phyloP scores from a whole-genome alignment of 148 eudicot genomes.

The Suaeda aralocaspica region DNA sequence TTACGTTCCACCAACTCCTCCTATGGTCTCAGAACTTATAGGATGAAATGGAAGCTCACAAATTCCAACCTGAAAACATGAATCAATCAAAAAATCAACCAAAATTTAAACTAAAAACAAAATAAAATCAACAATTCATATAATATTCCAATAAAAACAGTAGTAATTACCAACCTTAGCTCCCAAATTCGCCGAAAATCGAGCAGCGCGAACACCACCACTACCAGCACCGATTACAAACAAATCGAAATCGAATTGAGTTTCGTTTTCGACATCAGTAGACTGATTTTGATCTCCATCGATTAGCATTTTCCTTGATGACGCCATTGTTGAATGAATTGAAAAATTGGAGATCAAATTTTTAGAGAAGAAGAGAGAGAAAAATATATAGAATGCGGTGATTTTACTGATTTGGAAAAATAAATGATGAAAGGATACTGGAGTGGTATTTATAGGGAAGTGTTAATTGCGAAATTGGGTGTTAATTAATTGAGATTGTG shows the following conservation, averaged over 20 bases:
- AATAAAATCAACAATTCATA: neutral
- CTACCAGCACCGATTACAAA: constrained; percentile 98
- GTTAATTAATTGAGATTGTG: too few species aligned
- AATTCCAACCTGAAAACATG: constrained; percentile 65
- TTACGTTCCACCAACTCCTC: constrained; percentile 99
- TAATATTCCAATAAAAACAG: neutral
- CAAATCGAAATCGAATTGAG: constrained; percentile 78
- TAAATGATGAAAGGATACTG: too few species aligned
- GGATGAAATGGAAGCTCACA: constrained; percentile 99
- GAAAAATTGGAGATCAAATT: neutral
- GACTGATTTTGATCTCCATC: constrained; percentile 48
- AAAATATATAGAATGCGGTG: too few species aligned
- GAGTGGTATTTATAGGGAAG: too few species aligned
- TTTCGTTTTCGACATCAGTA: constrained; percentile 26
- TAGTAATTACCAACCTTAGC: constrained; percentile 55
- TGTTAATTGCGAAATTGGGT: too few species aligned
- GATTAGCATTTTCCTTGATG: constrained; percentile 77
- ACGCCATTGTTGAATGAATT: constrained; percentile 11
- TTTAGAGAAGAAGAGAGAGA: neutral
- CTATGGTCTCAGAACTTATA: constrained; percentile 75
- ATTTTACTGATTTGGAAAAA: neutral
- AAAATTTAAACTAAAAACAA: neutral
- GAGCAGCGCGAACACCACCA: constrained; percentile 92
- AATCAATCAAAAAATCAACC: constrained; percentile 4
- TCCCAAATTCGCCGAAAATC: constrained; percentile 80